Evolutionary conservation across 441 rosid species (phyloP).

Genomic region (Manihot esculenta): DNA sequence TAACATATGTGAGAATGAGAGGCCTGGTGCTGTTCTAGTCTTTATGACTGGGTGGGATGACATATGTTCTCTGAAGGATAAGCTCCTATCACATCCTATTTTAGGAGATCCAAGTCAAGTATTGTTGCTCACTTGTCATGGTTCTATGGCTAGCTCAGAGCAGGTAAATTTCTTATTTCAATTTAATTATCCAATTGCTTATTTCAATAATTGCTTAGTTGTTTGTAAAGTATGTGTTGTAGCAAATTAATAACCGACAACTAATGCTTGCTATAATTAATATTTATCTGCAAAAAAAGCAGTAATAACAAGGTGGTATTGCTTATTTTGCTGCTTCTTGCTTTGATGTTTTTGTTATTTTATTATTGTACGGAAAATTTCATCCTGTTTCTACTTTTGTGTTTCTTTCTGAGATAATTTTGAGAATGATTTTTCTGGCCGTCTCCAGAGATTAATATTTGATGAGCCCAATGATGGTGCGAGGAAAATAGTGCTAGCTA

Average conservation of each 20-base stretch:
- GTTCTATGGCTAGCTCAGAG: slow-evolving; percentile 94
- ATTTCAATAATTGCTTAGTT: not conserved
- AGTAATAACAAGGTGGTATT: not conserved
- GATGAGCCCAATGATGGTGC: slow-evolving; percentile 72
- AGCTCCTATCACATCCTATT: slow-evolving; percentile 63
- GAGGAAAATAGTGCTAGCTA: slow-evolving; percentile 82
- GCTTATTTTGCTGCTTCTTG: slow-evolving; percentile 12
- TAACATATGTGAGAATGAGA: slow-evolving; percentile 65
- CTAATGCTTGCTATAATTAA: not conserved
- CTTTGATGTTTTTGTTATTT: not conserved
- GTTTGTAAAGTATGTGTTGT: not conserved
- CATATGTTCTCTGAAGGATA: slow-evolving; percentile 79
- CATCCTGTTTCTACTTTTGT: not conserved
- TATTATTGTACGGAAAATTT: not conserved
- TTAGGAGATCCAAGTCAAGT: slow-evolving; percentile 70
- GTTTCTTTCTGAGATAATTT: slow-evolving; percentile 3
- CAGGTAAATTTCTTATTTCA: slow-evolving; percentile 49
- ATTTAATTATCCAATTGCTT: slow-evolving; percentile 2
- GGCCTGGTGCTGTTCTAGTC: slow-evolving; percentile 78
- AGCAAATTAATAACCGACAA: not conserved
- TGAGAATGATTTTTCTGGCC: slow-evolving; percentile 25
- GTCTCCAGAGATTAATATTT: slow-evolving; percentile 74
- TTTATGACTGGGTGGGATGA: slow-evolving; percentile 99
- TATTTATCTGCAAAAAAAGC: not conserved
- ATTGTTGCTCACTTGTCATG: slow-evolving; percentile 86